Evolutionary conservation across 148 eudicot genomes (phyloP), one percentile per base, ranked within the genome.

Genomic region (Rhododendron kiyosumense): DNA sequence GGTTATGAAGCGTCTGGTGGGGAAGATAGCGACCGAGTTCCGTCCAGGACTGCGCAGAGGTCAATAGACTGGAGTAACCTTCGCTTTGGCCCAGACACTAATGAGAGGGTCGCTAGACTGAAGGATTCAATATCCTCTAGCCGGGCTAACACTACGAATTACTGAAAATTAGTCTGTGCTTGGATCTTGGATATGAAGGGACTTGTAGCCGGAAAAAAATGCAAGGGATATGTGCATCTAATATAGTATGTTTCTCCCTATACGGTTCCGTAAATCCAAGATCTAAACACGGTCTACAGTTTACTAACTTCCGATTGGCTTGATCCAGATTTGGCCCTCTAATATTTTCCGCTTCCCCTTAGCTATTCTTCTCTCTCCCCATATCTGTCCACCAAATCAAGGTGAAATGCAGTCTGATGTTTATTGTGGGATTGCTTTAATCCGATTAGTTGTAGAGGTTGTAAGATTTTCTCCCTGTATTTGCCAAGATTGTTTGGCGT

Each of bases 1-100:
- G 99, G 99, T 59, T 97, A 97, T 79, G 99, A 97, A 61, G 97
- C 98, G 20, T 97, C 99, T 20, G 99, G 99, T 49, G 99, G 99
- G 38, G 99, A 97, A 90, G 99, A 97, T 78, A 97, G 99, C 88
- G 99, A 97, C 78, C 93, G 93, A 46, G 96, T 95, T 28, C 93
- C 98, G 34, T 90, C 94, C 1, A 90, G 96, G 83, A 83, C 88
- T 5, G 87, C 84, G 12, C 89, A 90, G 57, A 90, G 95, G 85
- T 81, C 97, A 9, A 90, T 83, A 11, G 92, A 93, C 87, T 97
- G 98, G 99, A 90, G 92, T 83, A 92, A 87, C 57, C 85, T 91
- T 28, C 92, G 93, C 1, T 97, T 93, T 7, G 90, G 94, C 65
- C 88, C 95, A 17, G 91, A 91, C 32, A 85, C 85, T 20, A 94